These are phyloP conservation scores for Phoma herbarum DNA, from an alignment of 2,329 filamentous ascomycete genomes.

Conservation along the genomic window DNA sequence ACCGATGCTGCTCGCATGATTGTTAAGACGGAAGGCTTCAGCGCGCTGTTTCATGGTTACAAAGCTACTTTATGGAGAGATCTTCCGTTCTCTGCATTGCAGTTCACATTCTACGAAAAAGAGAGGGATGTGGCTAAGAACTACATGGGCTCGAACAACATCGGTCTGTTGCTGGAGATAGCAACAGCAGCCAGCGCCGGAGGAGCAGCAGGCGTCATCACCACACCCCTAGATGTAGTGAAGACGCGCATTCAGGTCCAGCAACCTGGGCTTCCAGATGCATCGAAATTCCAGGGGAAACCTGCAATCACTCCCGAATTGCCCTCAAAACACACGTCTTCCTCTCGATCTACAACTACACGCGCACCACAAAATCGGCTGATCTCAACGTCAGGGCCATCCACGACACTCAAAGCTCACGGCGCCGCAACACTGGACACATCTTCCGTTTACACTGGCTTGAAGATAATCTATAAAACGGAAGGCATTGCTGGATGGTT, in stretches of 20 bases:
- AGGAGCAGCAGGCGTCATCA: slow-evolving; percentile 91
- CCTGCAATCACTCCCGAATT: slow-evolving; percentile 30
- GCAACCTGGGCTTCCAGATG: slow-evolving; percentile 61
- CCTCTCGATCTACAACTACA: slow-evolving; percentile 34
- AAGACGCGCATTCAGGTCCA: slow-evolving; percentile 98
- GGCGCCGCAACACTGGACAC: slow-evolving; percentile 85
- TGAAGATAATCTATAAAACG: slow-evolving; percentile 86
- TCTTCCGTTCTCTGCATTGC: slow-evolving; percentile 91
- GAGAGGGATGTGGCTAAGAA: slow-evolving; percentile 82
- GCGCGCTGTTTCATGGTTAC: slow-evolving; percentile 94
- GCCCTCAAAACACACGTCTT: slow-evolving; percentile 45
- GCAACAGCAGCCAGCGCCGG: slow-evolving; percentile 89
- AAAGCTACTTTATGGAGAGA: slow-evolving; percentile 95
- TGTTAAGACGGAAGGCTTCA: slow-evolving; percentile 78
- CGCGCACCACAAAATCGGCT: slow-evolving; percentile 62
- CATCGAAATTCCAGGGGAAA: slow-evolving; percentile 27
- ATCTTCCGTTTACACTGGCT: slow-evolving; percentile 83
- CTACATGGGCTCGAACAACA: slow-evolving; percentile 81
- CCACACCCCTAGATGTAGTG: slow-evolving; percentile 95
- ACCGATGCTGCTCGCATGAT: slow-evolving; percentile 87
- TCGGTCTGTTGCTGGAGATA: slow-evolving; percentile 85
- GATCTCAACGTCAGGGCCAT: slow-evolving; percentile 91
- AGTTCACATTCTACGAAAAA: slow-evolving; percentile 98
- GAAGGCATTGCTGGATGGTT: slow-evolving; percentile 94
- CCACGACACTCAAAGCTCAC: slow-evolving; percentile 80